Percentiles rank a stretch among this genome's conserved stretches.
Evolutionary conservation across 179 eudicot genomes (phyloP).

Genomic region (Camellia oleifera): DNA sequence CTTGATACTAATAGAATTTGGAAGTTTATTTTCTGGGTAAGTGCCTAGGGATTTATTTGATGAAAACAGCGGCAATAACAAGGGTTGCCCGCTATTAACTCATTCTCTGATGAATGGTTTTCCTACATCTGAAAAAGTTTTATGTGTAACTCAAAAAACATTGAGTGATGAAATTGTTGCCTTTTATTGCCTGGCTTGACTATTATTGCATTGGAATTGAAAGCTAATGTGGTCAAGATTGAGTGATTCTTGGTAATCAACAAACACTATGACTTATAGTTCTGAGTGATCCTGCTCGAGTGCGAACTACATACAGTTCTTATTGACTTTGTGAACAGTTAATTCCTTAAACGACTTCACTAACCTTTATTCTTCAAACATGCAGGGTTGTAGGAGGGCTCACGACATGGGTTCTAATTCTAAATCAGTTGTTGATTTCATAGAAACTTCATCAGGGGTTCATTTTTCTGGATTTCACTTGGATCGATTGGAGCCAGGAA

Average conservation of each 20-base stretch:
- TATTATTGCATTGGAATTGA: neutral
- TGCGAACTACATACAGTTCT: neutral
- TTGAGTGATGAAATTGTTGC: neutral
- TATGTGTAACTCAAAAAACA: neutral
- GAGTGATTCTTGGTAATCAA: neutral
- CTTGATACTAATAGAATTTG: neutral
- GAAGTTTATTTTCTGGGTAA: neutral
- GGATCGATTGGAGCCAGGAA: constrained; percentile 45
- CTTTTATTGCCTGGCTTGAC: neutral
- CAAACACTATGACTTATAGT: neutral
- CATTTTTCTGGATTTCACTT: constrained; percentile 98
- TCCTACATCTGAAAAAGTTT: neutral
- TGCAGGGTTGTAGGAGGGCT: constrained; percentile 21
- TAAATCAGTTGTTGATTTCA: constrained; percentile 66
- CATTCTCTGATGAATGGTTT: neutral
- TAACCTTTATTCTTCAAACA: neutral
- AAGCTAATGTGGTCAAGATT: neutral
- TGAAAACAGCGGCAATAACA: neutral
- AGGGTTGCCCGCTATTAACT: neutral
- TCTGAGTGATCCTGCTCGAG: neutral
- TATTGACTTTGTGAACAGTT: neutral
- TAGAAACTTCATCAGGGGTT: constrained; percentile 80
- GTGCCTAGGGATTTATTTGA: neutral
- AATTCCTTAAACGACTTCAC: neutral
- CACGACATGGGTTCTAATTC: constrained; percentile 77